Conservation (phyloP, 2,329 filamentous ascomycete species). For the Waltergamsia citrina region DNA sequence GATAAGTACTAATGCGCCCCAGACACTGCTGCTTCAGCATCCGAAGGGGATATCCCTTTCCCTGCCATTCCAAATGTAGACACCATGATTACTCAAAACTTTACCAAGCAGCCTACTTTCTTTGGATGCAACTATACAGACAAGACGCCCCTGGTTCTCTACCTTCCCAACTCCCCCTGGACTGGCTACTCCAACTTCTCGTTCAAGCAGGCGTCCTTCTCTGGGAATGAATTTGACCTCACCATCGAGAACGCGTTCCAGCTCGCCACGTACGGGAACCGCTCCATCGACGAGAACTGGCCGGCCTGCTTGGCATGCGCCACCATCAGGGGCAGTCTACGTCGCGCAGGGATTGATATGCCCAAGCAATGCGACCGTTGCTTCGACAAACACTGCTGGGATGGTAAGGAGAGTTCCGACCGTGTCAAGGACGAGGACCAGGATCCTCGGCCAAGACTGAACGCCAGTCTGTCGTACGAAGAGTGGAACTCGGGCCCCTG, state of each 20-base stretch:
- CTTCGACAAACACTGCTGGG: slow-evolving; percentile 15
- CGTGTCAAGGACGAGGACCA: slow-evolving; percentile 9
- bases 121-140: slow-evolving; percentile 15
- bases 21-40: slow-evolving; percentile 11
- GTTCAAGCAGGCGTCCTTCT: slow-evolving; percentile 13
- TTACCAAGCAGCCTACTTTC: slow-evolving; percentile 16
- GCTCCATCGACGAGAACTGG: slow-evolving; percentile 61
- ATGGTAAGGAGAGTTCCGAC: slow-evolving; percentile 8
- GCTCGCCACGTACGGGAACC: slow-evolving; percentile 69
- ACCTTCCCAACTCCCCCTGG: slow-evolving; percentile 18
- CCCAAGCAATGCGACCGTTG: slow-evolving; percentile 14
- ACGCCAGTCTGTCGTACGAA: slow-evolving; percentile 10
- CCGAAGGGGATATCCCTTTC: slow-evolving; percentile 15
- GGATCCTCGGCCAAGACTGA: slow-evolving; percentile 9
- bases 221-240: slow-evolving; percentile 11
- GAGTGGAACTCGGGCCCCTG: too few species aligned
- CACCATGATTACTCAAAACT: slow-evolving; percentile 14
- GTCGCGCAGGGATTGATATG: slow-evolving; percentile 14
- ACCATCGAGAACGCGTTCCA: slow-evolving; percentile 60
- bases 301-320: slow-evolving; percentile 73
- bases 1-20: neutral
- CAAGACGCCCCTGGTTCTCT: slow-evolving; percentile 14
- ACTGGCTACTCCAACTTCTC: slow-evolving; percentile 16
- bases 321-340: slow-evolving; percentile 59
- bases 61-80: slow-evolving; percentile 14